Conservation (phyloP, 768 basidiomycete genomes). For the Phylloporus sp. region DNA sequence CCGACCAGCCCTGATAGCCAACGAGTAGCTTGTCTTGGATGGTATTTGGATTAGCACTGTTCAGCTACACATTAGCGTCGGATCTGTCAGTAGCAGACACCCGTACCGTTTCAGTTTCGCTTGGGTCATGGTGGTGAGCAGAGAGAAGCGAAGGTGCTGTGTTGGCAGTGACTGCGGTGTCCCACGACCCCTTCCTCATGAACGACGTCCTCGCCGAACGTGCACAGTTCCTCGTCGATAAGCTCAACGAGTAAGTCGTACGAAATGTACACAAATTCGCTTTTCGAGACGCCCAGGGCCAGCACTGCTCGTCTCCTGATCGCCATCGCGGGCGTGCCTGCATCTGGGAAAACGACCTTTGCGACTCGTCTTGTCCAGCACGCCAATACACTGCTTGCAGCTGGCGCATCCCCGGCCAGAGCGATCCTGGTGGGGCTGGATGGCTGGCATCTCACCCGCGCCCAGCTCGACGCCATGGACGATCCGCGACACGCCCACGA, state of each 20-base stretch:
- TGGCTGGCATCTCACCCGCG: constrained; percentile 87
- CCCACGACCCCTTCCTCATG: constrained; percentile 28
- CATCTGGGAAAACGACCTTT: constrained; percentile 82
- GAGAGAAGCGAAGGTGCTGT: neutral
- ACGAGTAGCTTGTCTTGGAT: constrained; percentile 84
- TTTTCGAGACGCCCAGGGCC: neutral
- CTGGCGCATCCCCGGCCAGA: neutral
- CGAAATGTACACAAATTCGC: neutral
- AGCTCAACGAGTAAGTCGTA: constrained; percentile 36
- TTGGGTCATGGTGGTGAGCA: neutral
- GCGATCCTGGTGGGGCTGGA: constrained; percentile 79
- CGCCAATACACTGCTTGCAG: constrained; percentile 43
- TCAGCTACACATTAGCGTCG: neutral
- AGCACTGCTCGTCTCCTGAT: constrained; percentile 52
- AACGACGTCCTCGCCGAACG: constrained; percentile 38
- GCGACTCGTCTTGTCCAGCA: constrained; percentile 53
- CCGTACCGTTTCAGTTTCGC: neutral
- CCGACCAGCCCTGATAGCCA: constrained; percentile 85
- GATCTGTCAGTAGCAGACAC: neutral
- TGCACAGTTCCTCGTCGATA: constrained; percentile 35
- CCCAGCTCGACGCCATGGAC: constrained; percentile 69
- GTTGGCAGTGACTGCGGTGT: neutral
- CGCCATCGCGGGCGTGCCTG: constrained; percentile 77
- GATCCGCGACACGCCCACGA: constrained; percentile 77
- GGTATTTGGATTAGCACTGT: constrained; percentile 63